phyloP scores from a whole-genome alignment of 2,329 filamentous ascomycete genomes.

The Geoglossum cookeanum region DNA sequence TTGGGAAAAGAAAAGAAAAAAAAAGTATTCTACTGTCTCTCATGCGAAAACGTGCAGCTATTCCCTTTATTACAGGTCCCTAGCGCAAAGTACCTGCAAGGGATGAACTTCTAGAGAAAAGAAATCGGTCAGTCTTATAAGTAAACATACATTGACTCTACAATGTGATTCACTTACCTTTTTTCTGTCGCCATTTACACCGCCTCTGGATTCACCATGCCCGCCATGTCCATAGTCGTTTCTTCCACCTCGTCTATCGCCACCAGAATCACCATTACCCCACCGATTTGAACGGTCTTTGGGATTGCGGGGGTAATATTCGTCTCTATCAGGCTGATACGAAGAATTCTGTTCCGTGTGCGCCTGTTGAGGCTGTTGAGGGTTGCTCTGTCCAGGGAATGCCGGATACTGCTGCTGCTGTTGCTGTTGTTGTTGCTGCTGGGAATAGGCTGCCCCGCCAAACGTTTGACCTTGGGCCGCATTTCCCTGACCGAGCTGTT shows the following conservation, averaged over 20 bases:
- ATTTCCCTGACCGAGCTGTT: conserved; percentile 7
- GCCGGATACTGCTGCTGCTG: conserved; percentile 23
- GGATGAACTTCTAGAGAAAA: conserved; percentile 15
- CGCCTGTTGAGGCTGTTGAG: conserved; percentile 25
- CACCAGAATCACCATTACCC: background rate
- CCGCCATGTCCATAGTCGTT: conserved; percentile 2
- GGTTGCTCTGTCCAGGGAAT: conserved; percentile 13
- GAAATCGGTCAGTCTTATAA: background rate
- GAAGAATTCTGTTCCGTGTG: conserved; percentile 7
- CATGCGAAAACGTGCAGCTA: conserved; percentile 31
- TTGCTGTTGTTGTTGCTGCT: conserved; percentile 15
- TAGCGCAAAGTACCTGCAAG: conserved; percentile 34
- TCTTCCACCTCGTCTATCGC: background rate
- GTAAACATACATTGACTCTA: background rate
- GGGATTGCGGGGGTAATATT: background rate
- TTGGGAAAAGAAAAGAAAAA: background rate
- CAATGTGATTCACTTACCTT: conserved; percentile 4
- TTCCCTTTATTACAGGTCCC: conserved; percentile 34
- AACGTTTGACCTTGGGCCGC: conserved; percentile 7
- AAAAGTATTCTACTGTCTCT: conserved; percentile 9
- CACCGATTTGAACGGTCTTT: background rate
- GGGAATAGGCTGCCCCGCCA: conserved; percentile 1
- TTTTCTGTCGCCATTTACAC: conserved; percentile 1
- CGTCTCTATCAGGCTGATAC: background rate
- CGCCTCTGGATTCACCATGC: conserved; percentile 1